Evolutionary conservation across 108 stramenopile genomes (phyloP).

Genomic region (Asterionellopsis glacialis): DNA sequence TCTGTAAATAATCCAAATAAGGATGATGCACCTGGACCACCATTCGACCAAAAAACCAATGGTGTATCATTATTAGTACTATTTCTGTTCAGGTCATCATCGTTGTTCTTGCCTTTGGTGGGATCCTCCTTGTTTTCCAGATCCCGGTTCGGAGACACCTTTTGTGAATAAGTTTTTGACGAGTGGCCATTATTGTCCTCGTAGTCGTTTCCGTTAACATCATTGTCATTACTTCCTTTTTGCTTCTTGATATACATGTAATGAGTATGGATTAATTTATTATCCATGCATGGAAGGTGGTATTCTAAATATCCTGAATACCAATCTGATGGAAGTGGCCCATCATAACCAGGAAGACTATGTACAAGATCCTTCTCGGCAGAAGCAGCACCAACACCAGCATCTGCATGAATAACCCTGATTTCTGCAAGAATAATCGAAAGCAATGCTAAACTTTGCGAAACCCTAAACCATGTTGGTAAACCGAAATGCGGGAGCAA

Average conservation of each 20-base stretch:
- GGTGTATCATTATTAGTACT: constrained; percentile 19
- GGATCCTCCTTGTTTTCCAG: no score
- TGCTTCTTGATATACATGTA: constrained; percentile 50
- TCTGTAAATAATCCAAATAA: constrained; percentile 69
- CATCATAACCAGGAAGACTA: constrained; percentile 39
- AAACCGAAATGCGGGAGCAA: no score
- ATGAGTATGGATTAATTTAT: constrained; percentile 45
- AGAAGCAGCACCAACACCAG: no score
- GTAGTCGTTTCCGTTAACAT: constrained; percentile 19
- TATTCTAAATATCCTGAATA: constrained; percentile 48
- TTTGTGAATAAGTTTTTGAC: no score
- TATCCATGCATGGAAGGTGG: constrained; percentile 23
- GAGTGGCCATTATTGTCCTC: no score
- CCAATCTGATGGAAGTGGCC: constrained; percentile 43
- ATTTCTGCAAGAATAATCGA: no score
- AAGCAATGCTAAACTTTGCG: no score
- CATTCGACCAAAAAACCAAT: constrained; percentile 74
- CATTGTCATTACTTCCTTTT: constrained; percentile 7
- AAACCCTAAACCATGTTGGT: no score
- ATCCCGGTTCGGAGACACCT: no score
- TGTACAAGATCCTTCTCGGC: constrained; percentile 20
- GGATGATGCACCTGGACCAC: constrained; percentile 77
- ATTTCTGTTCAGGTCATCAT: no score
- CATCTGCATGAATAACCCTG: no score
- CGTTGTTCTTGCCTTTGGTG: no score